Evolutionary conservation across 768 basidiomycete genomes (phyloP).

Genomic region (Serendipita sp.): DNA sequence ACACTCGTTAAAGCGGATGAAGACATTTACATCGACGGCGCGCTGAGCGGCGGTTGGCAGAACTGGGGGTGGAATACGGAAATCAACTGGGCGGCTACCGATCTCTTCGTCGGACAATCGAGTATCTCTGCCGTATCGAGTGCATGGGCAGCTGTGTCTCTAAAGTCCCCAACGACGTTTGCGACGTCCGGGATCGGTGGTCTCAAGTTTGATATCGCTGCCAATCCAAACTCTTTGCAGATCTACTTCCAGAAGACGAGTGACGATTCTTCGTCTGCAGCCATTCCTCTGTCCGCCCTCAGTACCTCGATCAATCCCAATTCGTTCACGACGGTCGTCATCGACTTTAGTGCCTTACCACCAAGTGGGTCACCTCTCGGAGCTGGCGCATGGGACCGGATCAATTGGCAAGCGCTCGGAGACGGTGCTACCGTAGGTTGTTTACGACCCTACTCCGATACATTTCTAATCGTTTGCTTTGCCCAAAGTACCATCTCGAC

Average conservation of each 20-base stretch:
- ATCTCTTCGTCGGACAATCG: constrained; percentile 25
- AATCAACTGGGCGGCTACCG: constrained; percentile 29
- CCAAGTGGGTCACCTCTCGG: constrained; percentile 26
- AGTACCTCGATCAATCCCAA: constrained; percentile 23
- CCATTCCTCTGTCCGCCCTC: constrained; percentile 28
- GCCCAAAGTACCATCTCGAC: constrained; percentile 27
- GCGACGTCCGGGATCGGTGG: constrained; percentile 23
- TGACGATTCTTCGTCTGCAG: constrained; percentile 23
- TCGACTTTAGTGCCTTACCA: constrained; percentile 29
- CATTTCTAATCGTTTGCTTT: neutral
- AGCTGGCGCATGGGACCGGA: constrained; percentile 31
- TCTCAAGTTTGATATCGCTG: constrained; percentile 34
- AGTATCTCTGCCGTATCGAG: constrained; percentile 26
- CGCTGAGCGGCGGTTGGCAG: constrained; percentile 30
- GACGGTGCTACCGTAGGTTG: constrained; percentile 24
- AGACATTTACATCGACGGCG: constrained; percentile 25
- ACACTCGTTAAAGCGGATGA: constrained; percentile 19
- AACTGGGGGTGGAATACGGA: constrained; percentile 35
- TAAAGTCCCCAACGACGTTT: constrained; percentile 29
- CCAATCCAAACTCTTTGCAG: constrained; percentile 25
- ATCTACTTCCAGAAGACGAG: constrained; percentile 26
- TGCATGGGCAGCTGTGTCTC: constrained; percentile 30
- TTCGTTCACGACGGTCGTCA: constrained; percentile 27
- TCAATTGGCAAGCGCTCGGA: constrained; percentile 30
- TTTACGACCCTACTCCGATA: neutral